These are phyloP conservation scores for Neofusicoccum laricinum DNA, from an alignment of 2,329 filamentous ascomycete species.

Conservation along the genomic window DNA sequence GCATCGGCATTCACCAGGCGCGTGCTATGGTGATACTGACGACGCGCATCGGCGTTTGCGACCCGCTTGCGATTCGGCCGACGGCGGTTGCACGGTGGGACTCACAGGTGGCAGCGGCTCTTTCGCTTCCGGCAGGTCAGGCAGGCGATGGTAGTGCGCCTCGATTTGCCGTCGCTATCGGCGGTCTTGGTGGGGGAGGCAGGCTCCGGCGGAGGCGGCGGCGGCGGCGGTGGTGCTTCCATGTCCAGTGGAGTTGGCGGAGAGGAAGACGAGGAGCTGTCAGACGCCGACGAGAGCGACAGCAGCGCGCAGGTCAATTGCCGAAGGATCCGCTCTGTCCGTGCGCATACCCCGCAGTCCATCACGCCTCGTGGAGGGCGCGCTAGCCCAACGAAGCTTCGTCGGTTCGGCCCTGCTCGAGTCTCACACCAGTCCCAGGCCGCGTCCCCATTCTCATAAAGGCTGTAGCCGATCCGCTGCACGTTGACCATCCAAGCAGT, in stretches of 20 bases:
- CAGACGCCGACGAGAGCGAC: slow-evolving; percentile 12
- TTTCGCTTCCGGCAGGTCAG: slow-evolving; percentile 39
- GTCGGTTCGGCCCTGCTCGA: background rate
- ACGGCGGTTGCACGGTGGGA: slow-evolving; percentile 6
- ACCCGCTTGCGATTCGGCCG: slow-evolving; percentile 7
- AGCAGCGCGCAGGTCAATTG: slow-evolving; percentile 4
- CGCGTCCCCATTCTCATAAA: background rate
- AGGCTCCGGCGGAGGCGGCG: slow-evolving; percentile 9
- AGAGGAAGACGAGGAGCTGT: background rate
- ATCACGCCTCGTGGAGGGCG: background rate
- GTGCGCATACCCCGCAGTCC: slow-evolving; percentile 14
- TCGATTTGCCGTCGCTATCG: slow-evolving; percentile 24
- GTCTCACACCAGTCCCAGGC: background rate
- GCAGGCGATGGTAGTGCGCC: slow-evolving; percentile 27
- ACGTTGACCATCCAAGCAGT: too few relatives aligned
- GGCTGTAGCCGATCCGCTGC: background rate
- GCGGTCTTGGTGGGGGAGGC: slow-evolving; percentile 4
- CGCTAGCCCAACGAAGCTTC: background rate
- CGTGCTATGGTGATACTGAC: background rate
- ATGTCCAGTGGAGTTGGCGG: slow-evolving; percentile 11
- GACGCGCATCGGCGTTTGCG: slow-evolving; percentile 13
- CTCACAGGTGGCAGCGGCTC: slow-evolving; percentile 39
- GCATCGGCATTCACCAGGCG: background rate
- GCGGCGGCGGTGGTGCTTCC: slow-evolving; percentile 12
- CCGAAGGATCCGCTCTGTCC: slow-evolving; percentile 9